Base-by-base conservation (phyloP, 768 basidiomycete genomes). In the Daedalea quercina region DNA sequence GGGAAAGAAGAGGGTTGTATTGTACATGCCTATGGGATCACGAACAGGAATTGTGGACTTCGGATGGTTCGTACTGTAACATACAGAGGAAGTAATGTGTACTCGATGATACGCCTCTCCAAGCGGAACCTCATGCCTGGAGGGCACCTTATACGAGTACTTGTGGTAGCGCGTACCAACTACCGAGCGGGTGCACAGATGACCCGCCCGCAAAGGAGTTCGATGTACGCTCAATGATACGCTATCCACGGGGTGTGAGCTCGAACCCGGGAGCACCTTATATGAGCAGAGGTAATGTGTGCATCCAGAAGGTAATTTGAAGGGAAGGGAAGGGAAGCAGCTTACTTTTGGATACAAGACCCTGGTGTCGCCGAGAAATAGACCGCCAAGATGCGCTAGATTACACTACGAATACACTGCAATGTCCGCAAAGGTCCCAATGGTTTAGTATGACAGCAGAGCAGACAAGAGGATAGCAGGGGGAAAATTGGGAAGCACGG, bases 231-330 rank as follows among this genome's bases (percentile, higher is more conserved):
- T 66, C 63, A 64, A 64, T 51, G 41, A 67, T 67, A 67, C 65
- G 65, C 66, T 65, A 58, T 60, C 54, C 45, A 44, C 65, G 61
- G 60, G 61, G 52, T 52, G 63, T 56, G 51, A 50, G 35, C 60
- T 67, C 55, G 48, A 43, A 62, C 63, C 62, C 61, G 62, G 54
- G 62, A 61, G 65, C 64, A 67, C 65, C 65, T 67, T 67, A 31
- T 65, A 64, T 61, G 61, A 65, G 87, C 87, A 78, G 63, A 37
- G 31, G 56, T 17, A 40, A 50, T 13, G 15, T 19, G 42, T 24
- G 45, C 24, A 52, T 44, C 22, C 24, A 2, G 22, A 9, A 17
- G 11, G 13, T 23, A 34, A 51, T 43, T 42, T 3, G 23, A 25
- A 20, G 26, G 7, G 19, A 7, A 23, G 7, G 23, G 44, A 45